phyloP scores from a whole-genome alignment of 1,284 basidiomycete genomes.

The Bjerkandera adusta region DNA sequence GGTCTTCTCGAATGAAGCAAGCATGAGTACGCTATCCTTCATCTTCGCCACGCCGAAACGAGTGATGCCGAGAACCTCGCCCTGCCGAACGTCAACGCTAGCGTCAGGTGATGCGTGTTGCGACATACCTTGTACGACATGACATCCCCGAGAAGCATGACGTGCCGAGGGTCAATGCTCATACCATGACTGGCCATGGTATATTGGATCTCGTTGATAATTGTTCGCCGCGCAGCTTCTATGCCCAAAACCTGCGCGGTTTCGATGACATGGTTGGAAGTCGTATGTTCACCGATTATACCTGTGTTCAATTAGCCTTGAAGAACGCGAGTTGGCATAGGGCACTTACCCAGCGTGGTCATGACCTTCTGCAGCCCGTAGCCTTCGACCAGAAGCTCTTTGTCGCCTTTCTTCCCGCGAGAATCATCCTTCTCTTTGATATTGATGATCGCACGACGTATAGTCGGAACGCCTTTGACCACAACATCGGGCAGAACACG shows the following conservation, averaged over 20 bases:
- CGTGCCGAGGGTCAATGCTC: constrained; percentile 98
- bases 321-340: neutral
- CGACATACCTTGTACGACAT: constrained; percentile 91
- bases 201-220: constrained; percentile 97
- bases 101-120: neutral
- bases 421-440: constrained; percentile 82
- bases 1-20: constrained; percentile 99
- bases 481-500: constrained; percentile 80
- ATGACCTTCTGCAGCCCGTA: constrained; percentile 98
- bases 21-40: constrained; percentile 99
- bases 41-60: constrained; percentile 99
- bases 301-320: constrained; percentile 44
- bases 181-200: constrained; percentile 98
- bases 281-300: constrained; percentile 89
- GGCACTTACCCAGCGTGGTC: constrained; percentile 82
- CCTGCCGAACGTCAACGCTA: constrained; percentile 43
- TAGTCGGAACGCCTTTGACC: constrained; percentile 88
- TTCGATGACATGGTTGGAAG: constrained; percentile 98
- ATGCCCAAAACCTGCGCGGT: constrained; percentile 94
- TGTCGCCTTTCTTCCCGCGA: constrained; percentile 78
- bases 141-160: constrained; percentile 97
- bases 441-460: constrained; percentile 91
- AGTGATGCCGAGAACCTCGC: constrained; percentile 97
- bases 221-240: constrained; percentile 92
- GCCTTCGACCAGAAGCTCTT: constrained; percentile 91